phyloP scores from a whole-genome alignment of 192 early-diverging fungal species.

The Backusella westeae region DNA sequence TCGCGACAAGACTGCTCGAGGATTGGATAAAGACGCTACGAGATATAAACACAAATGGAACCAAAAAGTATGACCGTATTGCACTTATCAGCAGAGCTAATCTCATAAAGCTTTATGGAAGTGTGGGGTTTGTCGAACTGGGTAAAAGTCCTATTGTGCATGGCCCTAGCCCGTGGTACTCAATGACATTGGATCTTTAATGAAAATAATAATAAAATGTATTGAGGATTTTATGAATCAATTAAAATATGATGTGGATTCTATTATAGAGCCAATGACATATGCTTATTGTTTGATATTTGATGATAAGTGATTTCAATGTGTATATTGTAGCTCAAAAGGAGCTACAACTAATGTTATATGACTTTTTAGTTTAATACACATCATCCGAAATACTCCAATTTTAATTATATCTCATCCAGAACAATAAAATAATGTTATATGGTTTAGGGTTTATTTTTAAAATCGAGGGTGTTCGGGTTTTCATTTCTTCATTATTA shows the following conservation, averaged over 20 bases:
- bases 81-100: conserved; percentile 56
- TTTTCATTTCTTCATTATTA: not conserved
- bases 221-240: no score
- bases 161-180: conserved; percentile 54
- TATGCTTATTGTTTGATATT: no score
- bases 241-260: no score
- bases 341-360: no score
- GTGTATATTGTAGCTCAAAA: no score
- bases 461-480: no score
- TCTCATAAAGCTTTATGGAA: conserved; percentile 57
- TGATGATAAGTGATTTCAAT: not conserved
- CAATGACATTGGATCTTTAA: conserved; percentile 33
- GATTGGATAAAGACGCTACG: conserved; percentile 48
- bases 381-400: no score
- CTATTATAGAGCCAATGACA: no score
- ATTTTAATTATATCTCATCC: no score
- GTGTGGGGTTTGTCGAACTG: conserved; percentile 55
- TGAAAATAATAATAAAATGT: not conserved
- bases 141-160: conserved; percentile 62
- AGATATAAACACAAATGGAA: not conserved
- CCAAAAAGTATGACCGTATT: conserved; percentile 40
- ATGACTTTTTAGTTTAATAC: no score
- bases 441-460: no score
- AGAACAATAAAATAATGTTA: no score
- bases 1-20: conserved; percentile 51